Evolutionary conservation across 192 early-diverging fungal genomes (phyloP).

Genomic region (Podila epicladia): DNA sequence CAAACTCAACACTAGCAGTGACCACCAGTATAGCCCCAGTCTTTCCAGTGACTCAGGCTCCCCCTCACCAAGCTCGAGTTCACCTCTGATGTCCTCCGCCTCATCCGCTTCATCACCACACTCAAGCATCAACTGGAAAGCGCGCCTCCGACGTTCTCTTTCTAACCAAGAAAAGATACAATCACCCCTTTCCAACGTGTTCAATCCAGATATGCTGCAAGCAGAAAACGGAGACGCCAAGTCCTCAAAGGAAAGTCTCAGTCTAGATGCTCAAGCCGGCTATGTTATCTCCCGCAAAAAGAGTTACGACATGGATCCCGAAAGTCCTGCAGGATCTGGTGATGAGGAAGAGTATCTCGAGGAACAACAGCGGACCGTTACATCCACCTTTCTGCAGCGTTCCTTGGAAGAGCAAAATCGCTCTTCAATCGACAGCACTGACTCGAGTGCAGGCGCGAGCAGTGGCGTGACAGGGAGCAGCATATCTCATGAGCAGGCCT

Average conservation of each 20-base stretch:
- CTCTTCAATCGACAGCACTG: slow-evolving; percentile 29
- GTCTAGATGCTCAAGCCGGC: not conserved
- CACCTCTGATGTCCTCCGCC: slow-evolving; percentile 39
- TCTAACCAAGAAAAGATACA: slow-evolving; percentile 49
- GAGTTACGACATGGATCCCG: slow-evolving; percentile 21
- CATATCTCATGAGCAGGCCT: slow-evolving; percentile 1
- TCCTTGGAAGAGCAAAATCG: not conserved
- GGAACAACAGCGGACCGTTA: slow-evolving; percentile 29
- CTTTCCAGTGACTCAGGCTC: slow-evolving; percentile 41
- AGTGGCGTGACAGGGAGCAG: not conserved
- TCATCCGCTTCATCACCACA: slow-evolving; percentile 40
- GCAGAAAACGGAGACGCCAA: slow-evolving; percentile 33
- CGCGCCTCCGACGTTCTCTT: slow-evolving; percentile 34
- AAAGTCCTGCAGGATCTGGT: slow-evolving; percentile 26
- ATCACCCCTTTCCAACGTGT: slow-evolving; percentile 45
- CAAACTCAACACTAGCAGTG: slow-evolving; percentile 20
- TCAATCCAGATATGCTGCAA: slow-evolving; percentile 39
- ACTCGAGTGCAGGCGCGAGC: not conserved
- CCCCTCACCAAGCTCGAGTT: slow-evolving; percentile 42
- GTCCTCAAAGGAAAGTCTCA: slow-evolving; percentile 20
- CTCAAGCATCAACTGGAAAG: slow-evolving; percentile 39
- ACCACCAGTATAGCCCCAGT: slow-evolving; percentile 44
- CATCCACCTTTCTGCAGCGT: slow-evolving; percentile 9
- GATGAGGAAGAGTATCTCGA: slow-evolving; percentile 37
- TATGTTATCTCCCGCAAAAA: slow-evolving; percentile 20